phyloP scores from a whole-genome alignment of 2,329 filamentous ascomycete genomes.

The Aspergillus fijiensis region DNA sequence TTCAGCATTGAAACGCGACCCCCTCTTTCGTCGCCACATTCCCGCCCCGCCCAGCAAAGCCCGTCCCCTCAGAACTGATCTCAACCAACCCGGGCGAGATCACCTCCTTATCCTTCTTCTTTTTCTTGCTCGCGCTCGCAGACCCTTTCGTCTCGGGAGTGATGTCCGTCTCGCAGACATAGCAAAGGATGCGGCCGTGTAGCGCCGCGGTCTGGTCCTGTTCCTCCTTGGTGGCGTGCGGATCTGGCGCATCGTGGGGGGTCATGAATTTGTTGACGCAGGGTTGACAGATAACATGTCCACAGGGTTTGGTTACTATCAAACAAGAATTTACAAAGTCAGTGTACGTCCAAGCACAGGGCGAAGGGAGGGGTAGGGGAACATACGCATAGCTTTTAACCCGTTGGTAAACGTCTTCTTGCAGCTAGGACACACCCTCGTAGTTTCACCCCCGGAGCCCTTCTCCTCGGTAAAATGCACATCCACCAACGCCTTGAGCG shows the following conservation, averaged over 20 bases:
- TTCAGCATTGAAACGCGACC: conserved; percentile 78
- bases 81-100: conserved; percentile 72
- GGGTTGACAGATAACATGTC: conserved; percentile 83
- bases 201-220: conserved; percentile 34
- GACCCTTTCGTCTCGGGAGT: conserved; percentile 37
- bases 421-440: conserved; percentile 76
- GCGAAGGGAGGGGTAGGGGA: too few species aligned
- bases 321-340: too few species aligned
- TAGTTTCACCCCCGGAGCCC: conserved; percentile 47
- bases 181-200: conserved; percentile 64
- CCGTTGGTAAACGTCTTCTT: conserved; percentile 79
- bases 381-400: conserved; percentile 68
- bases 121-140: conserved; percentile 26
- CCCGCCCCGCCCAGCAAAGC: conserved; percentile 83
- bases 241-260: conserved; percentile 55
- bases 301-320: conserved; percentile 82
- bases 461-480: conserved; percentile 76
- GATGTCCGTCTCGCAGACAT: conserved; percentile 82
- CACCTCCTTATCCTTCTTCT: conserved; percentile 51
- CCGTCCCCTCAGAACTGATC: conserved; percentile 82
- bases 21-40: conserved; percentile 77
- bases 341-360: not conserved
- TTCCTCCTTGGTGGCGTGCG: conserved; percentile 59
- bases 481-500: conserved; percentile 72
- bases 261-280: conserved; percentile 84